These are phyloP conservation scores for Pestalotiopsis sp. DNA, from an alignment of 2,329 filamentous ascomycete genomes.

Conservation along the genomic window DNA sequence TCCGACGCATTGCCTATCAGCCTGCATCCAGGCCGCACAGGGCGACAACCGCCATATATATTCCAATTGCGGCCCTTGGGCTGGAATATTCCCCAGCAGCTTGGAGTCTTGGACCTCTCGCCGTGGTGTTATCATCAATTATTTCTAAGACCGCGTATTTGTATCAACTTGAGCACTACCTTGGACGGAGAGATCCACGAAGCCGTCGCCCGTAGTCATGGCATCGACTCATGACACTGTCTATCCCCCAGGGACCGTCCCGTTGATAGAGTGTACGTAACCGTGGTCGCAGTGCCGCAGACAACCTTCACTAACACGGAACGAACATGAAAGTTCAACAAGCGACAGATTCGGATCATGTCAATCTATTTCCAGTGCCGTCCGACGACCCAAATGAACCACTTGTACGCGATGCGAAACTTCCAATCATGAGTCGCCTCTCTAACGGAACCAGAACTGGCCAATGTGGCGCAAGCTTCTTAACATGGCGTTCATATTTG, in stretches of 20 bases:
- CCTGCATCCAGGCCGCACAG: not conserved
- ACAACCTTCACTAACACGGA: not conserved
- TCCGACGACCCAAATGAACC: conserved; percentile 32
- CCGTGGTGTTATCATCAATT: not conserved
- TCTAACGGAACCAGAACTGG: conserved; percentile 29
- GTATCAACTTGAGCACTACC: no score
- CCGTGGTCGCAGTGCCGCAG: not conserved
- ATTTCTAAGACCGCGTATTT: no score
- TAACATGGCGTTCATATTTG: conserved; percentile 29
- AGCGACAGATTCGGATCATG: not conserved
- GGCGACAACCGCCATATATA: not conserved
- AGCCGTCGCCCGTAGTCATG: not conserved
- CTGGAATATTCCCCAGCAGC: not conserved
- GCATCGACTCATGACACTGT: not conserved
- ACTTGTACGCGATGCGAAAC: conserved; percentile 20
- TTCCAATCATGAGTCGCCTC: not conserved
- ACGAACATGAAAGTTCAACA: not conserved
- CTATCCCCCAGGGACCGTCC: conserved; percentile 19
- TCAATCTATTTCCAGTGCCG: conserved; percentile 10
- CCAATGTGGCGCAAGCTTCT: conserved; percentile 27
- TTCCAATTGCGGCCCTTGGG: not conserved
- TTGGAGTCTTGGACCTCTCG: not conserved
- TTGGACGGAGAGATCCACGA: no score
- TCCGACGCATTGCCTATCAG: not conserved
- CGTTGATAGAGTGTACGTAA: conserved; percentile 11